Percentiles rank a stretch among this genome's conserved stretches.
Evolutionary conservation across 176 grass and related monocot species (phyloP).

Genomic region (Zea mays): DNA sequence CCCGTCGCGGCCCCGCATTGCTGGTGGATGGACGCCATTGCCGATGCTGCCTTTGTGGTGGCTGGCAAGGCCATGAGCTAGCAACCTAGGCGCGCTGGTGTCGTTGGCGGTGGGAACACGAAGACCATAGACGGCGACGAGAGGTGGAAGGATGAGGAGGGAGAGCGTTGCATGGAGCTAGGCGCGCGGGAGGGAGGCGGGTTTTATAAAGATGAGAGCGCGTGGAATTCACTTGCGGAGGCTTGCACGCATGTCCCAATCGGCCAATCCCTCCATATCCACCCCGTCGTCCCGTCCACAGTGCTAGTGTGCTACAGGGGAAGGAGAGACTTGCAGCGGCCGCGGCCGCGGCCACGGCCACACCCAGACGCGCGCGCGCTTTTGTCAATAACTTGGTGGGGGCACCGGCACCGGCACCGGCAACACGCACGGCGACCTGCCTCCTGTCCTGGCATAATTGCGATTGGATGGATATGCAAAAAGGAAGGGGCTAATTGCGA

Average conservation of each 20-base stretch:
- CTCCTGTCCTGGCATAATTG: not conserved
- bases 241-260: conserved; percentile 49
- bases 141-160: not conserved
- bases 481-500: not conserved
- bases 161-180: conserved; percentile 31
- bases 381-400: conserved; percentile 23
- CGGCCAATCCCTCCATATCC: not conserved
- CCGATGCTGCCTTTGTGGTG: not conserved
- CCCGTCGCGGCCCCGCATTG: conserved; percentile 25
- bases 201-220: conserved; percentile 40
- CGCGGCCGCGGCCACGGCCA: too few species aligned
- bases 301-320: not conserved
- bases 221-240: conserved; percentile 18
- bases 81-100: not conserved
- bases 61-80: conserved; percentile 44
- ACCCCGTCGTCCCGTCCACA: not conserved
- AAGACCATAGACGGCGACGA: conserved; percentile 28
- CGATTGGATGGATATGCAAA: not conserved
- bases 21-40: not conserved
- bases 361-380: conserved; percentile 21
- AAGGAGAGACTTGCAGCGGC: not conserved
- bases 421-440: not conserved
- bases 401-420: not conserved
- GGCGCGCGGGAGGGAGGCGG: not conserved
- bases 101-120: conserved; percentile 34